Base-by-base conservation (phyloP, 257 asterid genomes). In the Solanum peruvianum region DNA sequence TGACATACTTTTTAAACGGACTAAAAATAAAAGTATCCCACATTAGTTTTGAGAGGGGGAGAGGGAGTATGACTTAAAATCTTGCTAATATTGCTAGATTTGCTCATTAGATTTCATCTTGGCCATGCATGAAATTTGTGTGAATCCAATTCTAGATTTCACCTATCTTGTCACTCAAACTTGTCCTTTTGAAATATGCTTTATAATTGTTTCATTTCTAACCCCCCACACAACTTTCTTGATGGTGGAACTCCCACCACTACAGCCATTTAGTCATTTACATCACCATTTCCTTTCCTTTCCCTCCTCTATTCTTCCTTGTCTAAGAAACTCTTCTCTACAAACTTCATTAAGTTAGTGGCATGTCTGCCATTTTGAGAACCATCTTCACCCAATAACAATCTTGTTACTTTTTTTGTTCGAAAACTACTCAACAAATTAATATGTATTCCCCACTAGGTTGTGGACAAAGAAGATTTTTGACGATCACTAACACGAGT, bases 221-320 rank as follows among this genome's bases (percentile, higher is more conserved):
- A 15, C 71, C 87, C 87, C 86, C 81, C 71, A 87, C 85, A 70
- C 84, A 87, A 12, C 87, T 82, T 73, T 84, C 88, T 80, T 89
- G 80, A 90, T 88, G 85, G 87, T 88, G 92, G 91, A 90, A 88
- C 87, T 90, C 89, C 93, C 93, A 90, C 90, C 87, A 88, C 73
- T 58, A 33, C 47, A 60, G 76, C 87, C 87, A 87, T 82, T 42
- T 86, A 85, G 67, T 25, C 71, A 64, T n/a, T 64, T 64, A 64
- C 42, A 90, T 87, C 87, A 42, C 70, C 81, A 56, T 91, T 89
- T 73, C 56, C 85, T 27, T 64, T 71, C 87, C 64, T 42, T 58
- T 72, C 88, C 77, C 41, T 83, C 82, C 29, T 29, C 71, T 83
- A 70, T 49, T 86, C 88, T 39, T 83, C 86, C 87, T 60, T 56